Percentiles rank a stretch among this genome's conserved stretches.
Conservation (phyloP, 306 rosid species). For the Quercus suber region DNA sequence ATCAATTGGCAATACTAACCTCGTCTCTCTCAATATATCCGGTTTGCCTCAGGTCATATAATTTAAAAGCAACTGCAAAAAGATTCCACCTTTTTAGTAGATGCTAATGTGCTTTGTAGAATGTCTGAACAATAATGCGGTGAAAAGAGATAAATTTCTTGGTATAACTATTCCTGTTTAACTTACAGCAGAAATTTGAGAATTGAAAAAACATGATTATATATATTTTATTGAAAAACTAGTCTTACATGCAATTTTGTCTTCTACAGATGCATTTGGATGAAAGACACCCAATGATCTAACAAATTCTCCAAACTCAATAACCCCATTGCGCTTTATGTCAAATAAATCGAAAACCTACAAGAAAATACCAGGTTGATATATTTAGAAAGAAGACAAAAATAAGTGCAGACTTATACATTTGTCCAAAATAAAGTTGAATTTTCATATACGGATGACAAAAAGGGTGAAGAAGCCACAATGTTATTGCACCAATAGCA, state of each 20-base stretch:
- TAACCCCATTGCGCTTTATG: constrained; percentile 73
- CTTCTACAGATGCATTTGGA: constrained; percentile 65
- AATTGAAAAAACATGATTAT: background rate
- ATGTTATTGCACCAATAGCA: background rate
- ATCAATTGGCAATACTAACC: constrained; percentile 38
- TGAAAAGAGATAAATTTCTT: background rate
- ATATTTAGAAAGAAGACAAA: constrained; percentile 2
- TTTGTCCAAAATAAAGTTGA: background rate
- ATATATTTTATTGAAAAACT: background rate
- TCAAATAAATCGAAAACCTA: constrained; percentile 85
- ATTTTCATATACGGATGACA: background rate
- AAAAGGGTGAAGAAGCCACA: background rate
- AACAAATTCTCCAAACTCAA: constrained; percentile 87
- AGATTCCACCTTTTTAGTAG: constrained; percentile 23
- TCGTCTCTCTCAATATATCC: constrained; percentile 81
- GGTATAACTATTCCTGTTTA: constrained; percentile 1
- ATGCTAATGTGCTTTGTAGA: constrained; percentile 7
- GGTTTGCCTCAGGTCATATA: constrained; percentile 79
- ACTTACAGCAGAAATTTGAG: constrained; percentile 5
- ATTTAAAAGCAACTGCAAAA: constrained; percentile 82
- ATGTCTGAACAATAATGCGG: background rate
- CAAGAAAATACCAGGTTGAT: constrained; percentile 14
- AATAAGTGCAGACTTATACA: background rate
- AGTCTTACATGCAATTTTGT: constrained; percentile 68
- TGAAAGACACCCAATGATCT: constrained; percentile 78